Base-by-base conservation (phyloP, 352 stramenopile genomes). In the Phytophthora brassicae region DNA sequence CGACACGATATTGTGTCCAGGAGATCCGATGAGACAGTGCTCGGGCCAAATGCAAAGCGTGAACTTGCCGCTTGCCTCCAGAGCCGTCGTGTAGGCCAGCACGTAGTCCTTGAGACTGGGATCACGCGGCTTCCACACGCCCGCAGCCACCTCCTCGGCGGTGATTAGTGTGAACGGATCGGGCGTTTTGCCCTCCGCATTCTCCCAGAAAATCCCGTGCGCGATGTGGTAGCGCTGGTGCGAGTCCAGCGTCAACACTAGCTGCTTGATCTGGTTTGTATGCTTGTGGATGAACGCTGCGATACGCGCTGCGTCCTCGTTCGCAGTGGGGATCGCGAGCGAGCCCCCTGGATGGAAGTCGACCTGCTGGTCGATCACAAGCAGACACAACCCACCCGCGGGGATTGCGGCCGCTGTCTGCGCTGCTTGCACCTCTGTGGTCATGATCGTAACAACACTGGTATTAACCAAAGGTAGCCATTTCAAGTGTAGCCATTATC, bases 141-240 rank as follows among this genome's bases (percentile, higher is more conserved):
- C 81, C 5, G 68, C 58, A 16, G 44, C 69, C 4, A 98, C 72
- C 42, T 97, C 91, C 46, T 91, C 65, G 22, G 67, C 66, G 6
- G 82, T 92, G 64, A 99, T 99, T 9, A 92, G 62, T 14, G 95
- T 98, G 71, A 99, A 99, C 13, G 94, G 90, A 28, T 76, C 56
- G 0, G 95, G 96, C 50, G 86, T 81, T 20, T 88, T 67, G 23
- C 73, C 78, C 19, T 76, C 44, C 0, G 59, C 67, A 54, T 96
- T 81, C 17, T 77, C 65, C 96, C 97, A 99, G 68, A 98, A 99
- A 28, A 83, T 80, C 8, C 86, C 89, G 74, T 99, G 94, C 6
- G 96, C 94, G 66, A 99, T 98, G 77, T 99, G 93, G 52, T 97
- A 86, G 36, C 90, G 92, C 52, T 98, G 89, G 77, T 99, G 97